phyloP scores from a whole-genome alignment of 768 basidiomycete genomes.

The Suillus tomentosus region DNA sequence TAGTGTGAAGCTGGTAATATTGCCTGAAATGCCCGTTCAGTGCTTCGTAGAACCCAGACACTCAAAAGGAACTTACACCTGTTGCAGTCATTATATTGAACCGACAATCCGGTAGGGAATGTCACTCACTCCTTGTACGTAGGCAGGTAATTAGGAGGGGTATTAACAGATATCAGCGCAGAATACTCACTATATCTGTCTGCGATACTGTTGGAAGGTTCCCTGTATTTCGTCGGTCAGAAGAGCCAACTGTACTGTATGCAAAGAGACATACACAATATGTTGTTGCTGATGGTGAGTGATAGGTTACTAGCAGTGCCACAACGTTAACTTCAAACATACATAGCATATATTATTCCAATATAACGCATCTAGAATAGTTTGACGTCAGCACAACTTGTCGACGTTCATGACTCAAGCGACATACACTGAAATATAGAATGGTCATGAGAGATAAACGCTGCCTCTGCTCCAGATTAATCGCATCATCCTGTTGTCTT shows the following conservation, averaged over 20 bases:
- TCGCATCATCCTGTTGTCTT: neutral
- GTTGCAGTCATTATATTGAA: neutral
- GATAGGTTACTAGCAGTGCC: neutral
- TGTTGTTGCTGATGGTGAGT: neutral
- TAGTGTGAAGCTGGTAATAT: neutral
- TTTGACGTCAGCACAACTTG: neutral
- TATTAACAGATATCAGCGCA: neutral
- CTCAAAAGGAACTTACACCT: neutral
- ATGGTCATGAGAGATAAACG: neutral
- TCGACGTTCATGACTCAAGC: neutral
- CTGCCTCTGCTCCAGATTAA: neutral
- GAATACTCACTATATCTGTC: neutral
- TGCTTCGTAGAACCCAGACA: neutral
- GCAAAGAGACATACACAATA: neutral
- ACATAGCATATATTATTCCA: neutral
- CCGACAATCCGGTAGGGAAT: neutral
- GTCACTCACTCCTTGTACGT: neutral
- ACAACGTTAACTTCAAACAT: neutral
- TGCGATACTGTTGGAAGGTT: neutral
- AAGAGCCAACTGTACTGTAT: neutral
- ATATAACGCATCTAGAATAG: neutral
- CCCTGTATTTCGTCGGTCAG: neutral
- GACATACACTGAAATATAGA: neutral
- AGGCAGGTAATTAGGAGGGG: neutral
- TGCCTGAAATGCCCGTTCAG: constrained; percentile 34